phyloP scores from a whole-genome alignment of 192 early-diverging fungal genomes.

The Podila minutissima region DNA sequence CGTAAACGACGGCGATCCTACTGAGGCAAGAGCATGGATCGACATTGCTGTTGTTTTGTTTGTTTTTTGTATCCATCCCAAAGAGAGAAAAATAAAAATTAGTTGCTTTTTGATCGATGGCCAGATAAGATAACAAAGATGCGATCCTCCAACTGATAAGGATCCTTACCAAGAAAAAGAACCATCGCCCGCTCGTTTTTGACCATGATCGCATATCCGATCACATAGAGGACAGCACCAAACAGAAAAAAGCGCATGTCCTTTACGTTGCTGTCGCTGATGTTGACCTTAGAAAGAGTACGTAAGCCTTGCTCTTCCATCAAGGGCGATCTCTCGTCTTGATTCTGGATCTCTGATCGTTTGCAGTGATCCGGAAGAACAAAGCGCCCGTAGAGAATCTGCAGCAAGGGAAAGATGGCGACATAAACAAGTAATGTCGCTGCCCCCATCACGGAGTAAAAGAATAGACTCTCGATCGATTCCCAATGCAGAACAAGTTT shows the following conservation, averaged over 20 bases:
- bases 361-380: background rate
- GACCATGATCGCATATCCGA: constrained; percentile 12
- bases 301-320: background rate
- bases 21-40: constrained; percentile 9
- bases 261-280: background rate
- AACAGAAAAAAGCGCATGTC: constrained; percentile 4
- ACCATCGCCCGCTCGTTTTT: background rate
- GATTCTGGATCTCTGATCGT: background rate
- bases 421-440: constrained; percentile 3
- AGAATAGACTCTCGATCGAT: background rate
- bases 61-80: background rate
- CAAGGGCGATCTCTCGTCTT: background rate
- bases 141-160: background rate
- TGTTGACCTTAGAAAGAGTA: background rate
- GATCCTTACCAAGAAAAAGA: constrained; percentile 4
- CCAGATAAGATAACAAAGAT: background rate
- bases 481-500: constrained; percentile 6
- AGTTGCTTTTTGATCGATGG: background rate
- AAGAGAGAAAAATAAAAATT: background rate
- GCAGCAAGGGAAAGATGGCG: constrained; percentile 11
- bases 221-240: background rate
- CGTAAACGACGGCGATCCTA: constrained; percentile 1
- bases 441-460: background rate
- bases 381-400: background rate
- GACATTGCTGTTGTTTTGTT: background rate